Percentiles rank a stretch among this genome's conserved stretches.
Evolutionary conservation across 1,284 basidiomycete genomes (phyloP).

Genomic region (Tilletia caries): DNA sequence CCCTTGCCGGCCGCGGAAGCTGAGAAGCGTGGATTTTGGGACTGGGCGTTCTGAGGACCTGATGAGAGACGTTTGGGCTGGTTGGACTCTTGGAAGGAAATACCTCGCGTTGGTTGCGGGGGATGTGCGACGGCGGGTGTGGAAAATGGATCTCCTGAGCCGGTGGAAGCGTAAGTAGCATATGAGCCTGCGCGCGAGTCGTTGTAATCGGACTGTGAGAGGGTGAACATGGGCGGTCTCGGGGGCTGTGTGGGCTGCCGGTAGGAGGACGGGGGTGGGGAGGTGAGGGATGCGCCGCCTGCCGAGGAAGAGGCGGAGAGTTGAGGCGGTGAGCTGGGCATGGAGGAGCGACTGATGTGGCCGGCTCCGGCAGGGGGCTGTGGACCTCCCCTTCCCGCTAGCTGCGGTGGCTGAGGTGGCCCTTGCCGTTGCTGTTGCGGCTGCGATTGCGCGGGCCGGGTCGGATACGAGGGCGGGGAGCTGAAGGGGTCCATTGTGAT

Average conservation of each 20-base stretch:
- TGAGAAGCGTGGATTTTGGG: not conserved
- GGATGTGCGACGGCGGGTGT: not conserved
- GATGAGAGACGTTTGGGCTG: not conserved
- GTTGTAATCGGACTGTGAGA: not conserved
- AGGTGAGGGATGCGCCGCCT: not conserved
- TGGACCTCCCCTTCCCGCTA: not conserved
- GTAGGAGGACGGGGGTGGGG: conserved; percentile 1
- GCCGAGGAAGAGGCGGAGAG: not conserved
- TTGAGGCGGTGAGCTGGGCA: not conserved
- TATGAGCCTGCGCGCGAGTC: not conserved
- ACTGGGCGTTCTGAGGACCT: not conserved
- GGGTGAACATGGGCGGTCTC: not conserved
- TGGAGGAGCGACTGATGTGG: conserved; percentile 1
- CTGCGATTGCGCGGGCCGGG: not conserved
- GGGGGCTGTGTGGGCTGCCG: not conserved
- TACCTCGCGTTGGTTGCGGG: not conserved
- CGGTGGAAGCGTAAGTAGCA: not conserved
- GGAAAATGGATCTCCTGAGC: conserved; percentile 5
- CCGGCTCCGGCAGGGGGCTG: not conserved
- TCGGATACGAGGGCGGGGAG: not conserved
- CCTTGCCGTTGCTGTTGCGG: no score
- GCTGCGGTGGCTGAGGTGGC: not conserved
- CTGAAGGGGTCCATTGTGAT: conserved; percentile 4
- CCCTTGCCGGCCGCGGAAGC: not conserved
- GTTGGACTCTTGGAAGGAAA: not conserved